phyloP scores from a whole-genome alignment of 2,329 filamentous ascomycete species.

The Lasiodiplodia gonubiensis region DNA sequence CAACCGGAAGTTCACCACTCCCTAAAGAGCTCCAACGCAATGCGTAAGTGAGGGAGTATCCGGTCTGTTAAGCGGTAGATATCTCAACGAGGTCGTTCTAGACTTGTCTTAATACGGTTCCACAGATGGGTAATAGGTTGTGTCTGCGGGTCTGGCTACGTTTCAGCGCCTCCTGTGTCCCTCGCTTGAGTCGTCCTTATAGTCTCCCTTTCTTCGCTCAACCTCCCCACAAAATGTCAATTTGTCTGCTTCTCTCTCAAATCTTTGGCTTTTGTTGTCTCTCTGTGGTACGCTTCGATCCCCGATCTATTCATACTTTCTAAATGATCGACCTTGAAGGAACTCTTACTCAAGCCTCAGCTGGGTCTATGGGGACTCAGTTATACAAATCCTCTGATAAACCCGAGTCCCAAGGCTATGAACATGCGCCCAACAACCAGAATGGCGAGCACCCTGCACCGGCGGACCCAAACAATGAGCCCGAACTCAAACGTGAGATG shows the following conservation, averaged over 20 bases:
- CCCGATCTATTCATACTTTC: background rate
- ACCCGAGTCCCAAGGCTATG: background rate
- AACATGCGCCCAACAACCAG: background rate
- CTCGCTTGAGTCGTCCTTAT: background rate
- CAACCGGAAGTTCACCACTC: too few species aligned
- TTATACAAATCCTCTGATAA: background rate
- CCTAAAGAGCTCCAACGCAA: background rate
- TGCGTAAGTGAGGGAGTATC: background rate
- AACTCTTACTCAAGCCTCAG: background rate
- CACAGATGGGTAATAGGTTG: too few species aligned
- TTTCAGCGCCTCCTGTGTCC: background rate
- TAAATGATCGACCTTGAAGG: background rate
- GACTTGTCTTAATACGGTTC: too few species aligned
- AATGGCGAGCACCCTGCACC: background rate
- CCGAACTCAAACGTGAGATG: conserved; percentile 16
- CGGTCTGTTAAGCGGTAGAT: too few species aligned
- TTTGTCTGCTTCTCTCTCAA: background rate
- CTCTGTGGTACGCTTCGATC: too few species aligned
- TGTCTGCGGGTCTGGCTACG: too few species aligned
- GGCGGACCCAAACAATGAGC: background rate
- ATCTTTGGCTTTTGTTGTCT: background rate
- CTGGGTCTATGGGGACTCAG: background rate
- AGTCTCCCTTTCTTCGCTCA: background rate
- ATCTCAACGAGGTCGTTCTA: too few species aligned
- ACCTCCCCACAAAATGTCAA: background rate